Evolutionary conservation across 495 filamentous ascomycete genomes (phyloP).

Genomic region (Penicillium ucsense): DNA sequence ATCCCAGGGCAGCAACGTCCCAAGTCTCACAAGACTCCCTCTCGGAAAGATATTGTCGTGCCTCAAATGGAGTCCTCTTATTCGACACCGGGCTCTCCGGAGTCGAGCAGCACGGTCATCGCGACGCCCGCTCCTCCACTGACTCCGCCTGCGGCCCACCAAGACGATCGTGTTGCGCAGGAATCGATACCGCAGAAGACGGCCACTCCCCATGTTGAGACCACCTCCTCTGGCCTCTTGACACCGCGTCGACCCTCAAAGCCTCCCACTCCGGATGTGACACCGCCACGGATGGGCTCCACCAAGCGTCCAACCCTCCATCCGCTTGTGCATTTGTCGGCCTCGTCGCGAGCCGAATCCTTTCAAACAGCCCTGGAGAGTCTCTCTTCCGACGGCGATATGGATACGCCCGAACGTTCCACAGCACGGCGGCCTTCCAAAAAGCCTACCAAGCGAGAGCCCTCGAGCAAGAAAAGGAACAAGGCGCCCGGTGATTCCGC

Average conservation of each 20-base stretch:
- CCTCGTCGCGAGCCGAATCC: slow-evolving; percentile 53
- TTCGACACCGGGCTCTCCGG: slow-evolving; percentile 11
- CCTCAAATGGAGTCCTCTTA: slow-evolving; percentile 17
- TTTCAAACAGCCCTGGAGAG: slow-evolving; percentile 65
- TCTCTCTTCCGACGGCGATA: slow-evolving; percentile 53
- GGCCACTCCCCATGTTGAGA: slow-evolving; percentile 15
- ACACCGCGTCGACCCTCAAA: slow-evolving; percentile 56
- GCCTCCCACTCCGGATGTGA: slow-evolving; percentile 65
- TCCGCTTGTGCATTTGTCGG: slow-evolving; percentile 23
- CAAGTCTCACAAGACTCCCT: slow-evolving; percentile 40
- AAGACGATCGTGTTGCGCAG: slow-evolving; percentile 12
- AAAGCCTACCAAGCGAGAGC: slow-evolving; percentile 21
- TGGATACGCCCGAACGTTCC: slow-evolving; percentile 36
- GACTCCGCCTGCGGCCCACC: slow-evolving; percentile 28
- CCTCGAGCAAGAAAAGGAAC: slow-evolving; percentile 6
- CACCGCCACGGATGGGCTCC: slow-evolving; percentile 48
- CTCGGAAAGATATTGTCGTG: slow-evolving; percentile 23
- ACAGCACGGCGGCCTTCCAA: slow-evolving; percentile 19
- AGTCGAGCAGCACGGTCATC: slow-evolving; percentile 15
- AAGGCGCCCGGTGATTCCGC: slow-evolving; percentile 3
- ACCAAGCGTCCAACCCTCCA: slow-evolving; percentile 34
- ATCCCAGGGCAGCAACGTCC: slow-evolving; percentile 26
- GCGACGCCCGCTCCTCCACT: slow-evolving; percentile 27
- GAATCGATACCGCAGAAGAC: slow-evolving; percentile 17
- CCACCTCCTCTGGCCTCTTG: slow-evolving; percentile 20